Percentiles rank a stretch among this genome's conserved stretches.
Evolutionary conservation across 2,329 filamentous ascomycete species (phyloP).

Genomic region (Colletotrichum liriopes): DNA sequence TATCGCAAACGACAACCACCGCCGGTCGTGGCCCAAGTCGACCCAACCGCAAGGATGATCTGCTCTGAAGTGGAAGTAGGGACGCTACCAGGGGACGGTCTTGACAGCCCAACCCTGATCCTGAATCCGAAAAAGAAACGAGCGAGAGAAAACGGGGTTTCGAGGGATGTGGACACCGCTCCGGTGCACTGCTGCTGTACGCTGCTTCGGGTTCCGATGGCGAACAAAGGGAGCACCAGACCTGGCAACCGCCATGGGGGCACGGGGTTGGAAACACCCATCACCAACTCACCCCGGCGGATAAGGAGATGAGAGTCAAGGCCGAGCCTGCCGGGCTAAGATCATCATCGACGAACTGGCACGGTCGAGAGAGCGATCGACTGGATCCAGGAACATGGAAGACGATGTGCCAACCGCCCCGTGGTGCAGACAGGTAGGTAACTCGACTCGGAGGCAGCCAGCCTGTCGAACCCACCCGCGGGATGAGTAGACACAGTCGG

Average conservation of each 20-base stretch:
- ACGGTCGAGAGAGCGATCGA: not conserved
- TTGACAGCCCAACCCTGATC: conserved; percentile 9
- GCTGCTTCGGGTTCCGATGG: not conserved
- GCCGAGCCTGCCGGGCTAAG: not conserved
- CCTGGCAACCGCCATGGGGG: not conserved
- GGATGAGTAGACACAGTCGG: conserved; percentile 7
- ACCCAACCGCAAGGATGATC: conserved; percentile 4
- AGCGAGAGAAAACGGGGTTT: not conserved
- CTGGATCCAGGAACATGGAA: not conserved
- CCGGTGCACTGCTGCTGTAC: not conserved
- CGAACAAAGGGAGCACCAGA: not conserved
- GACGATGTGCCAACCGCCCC: not conserved
- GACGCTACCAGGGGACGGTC: conserved; percentile 5
- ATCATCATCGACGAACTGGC: not conserved
- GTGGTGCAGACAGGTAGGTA: not conserved
- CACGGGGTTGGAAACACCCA: not conserved
- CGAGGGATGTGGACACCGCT: not conserved
- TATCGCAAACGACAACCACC: not conserved
- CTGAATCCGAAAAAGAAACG: not conserved
- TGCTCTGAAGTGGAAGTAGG: not conserved
- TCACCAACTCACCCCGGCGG: not conserved
- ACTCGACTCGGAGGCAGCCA: conserved; percentile 6
- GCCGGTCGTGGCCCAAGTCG: conserved; percentile 8
- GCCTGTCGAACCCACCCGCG: not conserved
- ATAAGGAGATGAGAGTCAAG: not conserved